Conservation (phyloP, 306 rosid genomes). For the Castanopsis chinensis region DNA sequence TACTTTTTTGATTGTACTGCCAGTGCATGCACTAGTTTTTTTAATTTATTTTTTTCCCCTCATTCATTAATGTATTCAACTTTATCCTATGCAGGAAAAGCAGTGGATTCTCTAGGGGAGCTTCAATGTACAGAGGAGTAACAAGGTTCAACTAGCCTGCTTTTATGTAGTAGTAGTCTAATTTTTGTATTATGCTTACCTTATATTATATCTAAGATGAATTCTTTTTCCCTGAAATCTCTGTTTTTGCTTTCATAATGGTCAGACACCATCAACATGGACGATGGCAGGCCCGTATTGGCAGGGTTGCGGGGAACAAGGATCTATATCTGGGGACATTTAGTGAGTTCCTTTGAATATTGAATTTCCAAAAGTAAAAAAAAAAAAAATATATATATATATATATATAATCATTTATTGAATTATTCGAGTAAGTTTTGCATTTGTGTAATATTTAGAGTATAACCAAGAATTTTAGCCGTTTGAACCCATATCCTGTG, state of each 20-base stretch:
- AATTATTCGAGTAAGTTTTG: not conserved
- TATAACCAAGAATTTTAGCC: constrained; percentile 2
- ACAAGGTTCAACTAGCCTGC: constrained; percentile 62
- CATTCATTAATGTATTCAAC: not conserved
- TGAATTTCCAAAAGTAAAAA: not conserved
- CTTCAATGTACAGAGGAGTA: constrained; percentile 92
- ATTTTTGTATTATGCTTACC: constrained; percentile 2
- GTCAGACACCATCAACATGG: constrained; percentile 96
- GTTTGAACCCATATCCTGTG: constrained; percentile 15
- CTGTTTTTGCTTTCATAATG: constrained; percentile 21
- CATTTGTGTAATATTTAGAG: constrained; percentile 15
- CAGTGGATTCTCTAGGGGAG: constrained; percentile 93
- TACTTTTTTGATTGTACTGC: not conserved
- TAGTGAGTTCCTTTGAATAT: constrained; percentile 47
- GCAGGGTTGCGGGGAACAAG: constrained; percentile 93
- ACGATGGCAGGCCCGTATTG: constrained; percentile 96
- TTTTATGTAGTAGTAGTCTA: constrained; percentile 1
- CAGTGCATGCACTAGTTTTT: not conserved
- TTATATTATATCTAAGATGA: not conserved
- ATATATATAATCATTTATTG: not conserved
- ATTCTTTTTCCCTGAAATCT: constrained; percentile 2
- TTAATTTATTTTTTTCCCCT: constrained; percentile 1
- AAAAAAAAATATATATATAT: too few species aligned
- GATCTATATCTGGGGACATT: constrained; percentile 96
- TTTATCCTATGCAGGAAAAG: constrained; percentile 59